Percentiles rank a stretch among this genome's conserved stretches.
phyloP scores from a whole-genome alignment of 192 early-diverging fungal species.

The Paraglomus brasilianum region DNA sequence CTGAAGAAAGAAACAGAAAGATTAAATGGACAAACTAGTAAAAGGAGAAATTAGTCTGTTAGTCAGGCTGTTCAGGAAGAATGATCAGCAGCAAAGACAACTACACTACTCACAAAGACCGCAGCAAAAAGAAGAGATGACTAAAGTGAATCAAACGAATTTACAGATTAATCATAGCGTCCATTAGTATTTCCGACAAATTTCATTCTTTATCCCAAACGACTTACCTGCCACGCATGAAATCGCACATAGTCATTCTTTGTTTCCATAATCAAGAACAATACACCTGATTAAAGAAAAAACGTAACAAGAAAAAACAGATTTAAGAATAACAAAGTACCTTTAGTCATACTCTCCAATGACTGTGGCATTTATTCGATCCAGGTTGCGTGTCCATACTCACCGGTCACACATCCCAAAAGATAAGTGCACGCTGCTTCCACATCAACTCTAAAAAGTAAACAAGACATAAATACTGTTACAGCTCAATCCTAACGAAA shows the following conservation, averaged over 20 bases:
- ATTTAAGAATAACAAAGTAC: too few relatives aligned
- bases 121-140: conserved; percentile 12
- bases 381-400: too few relatives aligned
- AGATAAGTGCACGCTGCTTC: conserved; percentile 72
- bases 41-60: too few relatives aligned
- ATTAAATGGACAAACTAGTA: conserved; percentile 46
- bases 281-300: conserved; percentile 46
- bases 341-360: too few relatives aligned
- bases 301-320: not conserved
- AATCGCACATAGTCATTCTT: conserved; percentile 76
- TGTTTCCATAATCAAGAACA: conserved; percentile 71
- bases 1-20: conserved; percentile 46
- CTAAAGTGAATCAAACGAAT: conserved; percentile 28
- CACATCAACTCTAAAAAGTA: conserved; percentile 66
- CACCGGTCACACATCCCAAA: conserved; percentile 56
- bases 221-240: conserved; percentile 66
- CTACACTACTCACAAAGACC: conserved; percentile 4
- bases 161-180: conserved; percentile 7
- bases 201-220: not conserved
- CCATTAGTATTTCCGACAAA: not conserved
- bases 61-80: too few relatives aligned
- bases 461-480: not conserved
- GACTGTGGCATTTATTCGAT: too few relatives aligned
- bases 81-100: conserved; percentile 40
- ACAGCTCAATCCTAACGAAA: too few relatives aligned